A percentile compares a stretch with the other conserved stretches of the same genome.
Conservation (phyloP, 139 green algal species). For the Chloropicon primus region DNA sequence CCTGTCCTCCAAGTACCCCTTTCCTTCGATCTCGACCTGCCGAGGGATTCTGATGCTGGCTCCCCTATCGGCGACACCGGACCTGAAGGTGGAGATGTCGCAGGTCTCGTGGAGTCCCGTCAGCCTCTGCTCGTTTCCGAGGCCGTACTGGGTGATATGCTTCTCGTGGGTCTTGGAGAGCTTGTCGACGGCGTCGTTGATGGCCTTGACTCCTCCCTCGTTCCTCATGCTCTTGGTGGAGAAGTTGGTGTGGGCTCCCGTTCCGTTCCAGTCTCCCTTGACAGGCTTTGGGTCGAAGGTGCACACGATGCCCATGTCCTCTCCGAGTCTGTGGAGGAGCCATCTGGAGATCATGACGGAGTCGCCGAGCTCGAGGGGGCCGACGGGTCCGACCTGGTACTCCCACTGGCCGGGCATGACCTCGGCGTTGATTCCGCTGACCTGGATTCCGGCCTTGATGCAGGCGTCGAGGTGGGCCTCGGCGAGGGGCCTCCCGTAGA, state of each 20-base stretch:
- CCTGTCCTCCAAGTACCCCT: slow-evolving; percentile 80
- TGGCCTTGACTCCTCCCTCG: slow-evolving; percentile 64
- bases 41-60: slow-evolving; percentile 76
- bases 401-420: slow-evolving; percentile 88
- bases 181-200: slow-evolving; percentile 62
- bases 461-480: slow-evolving; percentile 75
- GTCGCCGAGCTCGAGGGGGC: slow-evolving; percentile 60
- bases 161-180: slow-evolving; percentile 71
- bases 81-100: slow-evolving; percentile 75
- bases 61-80: slow-evolving; percentile 68
- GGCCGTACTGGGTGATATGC: slow-evolving; percentile 79
- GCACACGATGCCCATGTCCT: slow-evolving; percentile 55
- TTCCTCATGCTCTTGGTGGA: slow-evolving; percentile 68
- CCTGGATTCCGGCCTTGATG: slow-evolving; percentile 63
- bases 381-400: slow-evolving; percentile 65
- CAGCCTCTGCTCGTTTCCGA: slow-evolving; percentile 68
- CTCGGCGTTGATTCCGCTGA: slow-evolving; percentile 79
- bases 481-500: slow-evolving; percentile 64
- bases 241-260: slow-evolving; percentile 85
- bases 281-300: slow-evolving; percentile 82
- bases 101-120: slow-evolving; percentile 81
- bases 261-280: slow-evolving; percentile 80
- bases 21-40: slow-evolving; percentile 55
- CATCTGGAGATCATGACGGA: slow-evolving; percentile 33
- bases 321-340: slow-evolving; percentile 64